Evolutionary conservation across 805 yeast genomes (phyloP).

Genomic region (Danielia oregonensis): DNA sequence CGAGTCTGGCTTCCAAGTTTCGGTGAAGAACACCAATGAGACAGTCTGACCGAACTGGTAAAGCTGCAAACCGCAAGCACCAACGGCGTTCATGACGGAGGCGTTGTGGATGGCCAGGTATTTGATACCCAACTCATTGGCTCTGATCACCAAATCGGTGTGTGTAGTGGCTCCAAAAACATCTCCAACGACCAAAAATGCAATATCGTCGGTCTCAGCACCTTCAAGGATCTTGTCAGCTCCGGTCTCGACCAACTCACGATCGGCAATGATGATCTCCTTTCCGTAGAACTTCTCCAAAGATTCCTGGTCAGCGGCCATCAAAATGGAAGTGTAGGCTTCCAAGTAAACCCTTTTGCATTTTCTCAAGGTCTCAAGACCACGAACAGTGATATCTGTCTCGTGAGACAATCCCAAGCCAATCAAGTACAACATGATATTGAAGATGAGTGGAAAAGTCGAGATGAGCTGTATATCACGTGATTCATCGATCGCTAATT

Average conservation of each 20-base stretch:
- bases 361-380: constrained; percentile 75
- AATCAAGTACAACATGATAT: constrained; percentile 75
- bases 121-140: constrained; percentile 74
- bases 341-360: constrained; percentile 92
- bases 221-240: constrained; percentile 76
- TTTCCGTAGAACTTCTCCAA: constrained; percentile 84
- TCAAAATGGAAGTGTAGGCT: constrained; percentile 90
- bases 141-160: constrained; percentile 88
- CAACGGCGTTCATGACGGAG: constrained; percentile 96
- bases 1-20: constrained; percentile 93
- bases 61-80: constrained; percentile 94
- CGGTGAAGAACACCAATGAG: constrained; percentile 94
- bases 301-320: constrained; percentile 80
- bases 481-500: neutral
- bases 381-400: constrained; percentile 90
- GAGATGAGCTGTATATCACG: constrained; percentile 1
- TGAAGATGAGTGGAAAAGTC: neutral
- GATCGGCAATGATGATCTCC: constrained; percentile 82
- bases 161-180: constrained; percentile 98
- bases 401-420: constrained; percentile 91
- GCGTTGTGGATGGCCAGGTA: constrained; percentile 92
- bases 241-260: constrained; percentile 90
- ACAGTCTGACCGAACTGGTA: constrained; percentile 96
- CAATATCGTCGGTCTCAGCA: constrained; percentile 80
- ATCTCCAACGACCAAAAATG: constrained; percentile 95